phyloP scores from a whole-genome alignment of 148 eudicot genomes.

The Talinum fruticosum region DNA sequence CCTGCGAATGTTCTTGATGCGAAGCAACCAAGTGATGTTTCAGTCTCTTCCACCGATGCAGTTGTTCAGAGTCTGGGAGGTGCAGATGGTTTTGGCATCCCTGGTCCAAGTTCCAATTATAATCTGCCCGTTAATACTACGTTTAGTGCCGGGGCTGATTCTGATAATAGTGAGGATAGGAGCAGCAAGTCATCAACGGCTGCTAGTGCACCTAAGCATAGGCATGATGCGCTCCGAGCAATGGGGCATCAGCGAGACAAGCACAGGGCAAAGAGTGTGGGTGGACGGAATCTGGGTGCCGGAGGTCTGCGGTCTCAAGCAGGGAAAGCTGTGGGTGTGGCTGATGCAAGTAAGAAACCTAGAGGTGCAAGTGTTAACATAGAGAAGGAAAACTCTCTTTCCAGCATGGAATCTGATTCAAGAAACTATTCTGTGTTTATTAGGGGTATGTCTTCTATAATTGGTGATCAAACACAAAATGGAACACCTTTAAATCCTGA shows the following conservation, averaged over 20 bases:
- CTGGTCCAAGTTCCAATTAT: constrained; percentile 27
- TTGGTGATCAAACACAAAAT: constrained; percentile 43
- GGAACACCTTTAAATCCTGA: constrained; percentile 30
- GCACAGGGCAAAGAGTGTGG: constrained; percentile 31
- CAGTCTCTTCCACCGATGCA: constrained; percentile 64
- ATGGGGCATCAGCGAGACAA: constrained; percentile 31
- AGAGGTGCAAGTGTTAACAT: constrained; percentile 45
- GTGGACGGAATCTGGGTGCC: constrained; percentile 32
- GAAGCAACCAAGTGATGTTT: constrained; percentile 34
- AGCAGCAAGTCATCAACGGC: constrained; percentile 81
- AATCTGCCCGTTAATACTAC: constrained; percentile 27
- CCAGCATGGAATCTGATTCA: constrained; percentile 83
- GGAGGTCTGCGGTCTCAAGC: constrained; percentile 28
- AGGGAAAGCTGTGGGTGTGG: constrained; percentile 33
- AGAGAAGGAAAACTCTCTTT: constrained; percentile 68
- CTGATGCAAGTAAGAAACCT: constrained; percentile 54
- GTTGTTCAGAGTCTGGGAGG: constrained; percentile 29
- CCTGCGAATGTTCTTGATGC: constrained; percentile 21
- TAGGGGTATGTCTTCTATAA: constrained; percentile 42
- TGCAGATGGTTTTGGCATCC: constrained; percentile 27
- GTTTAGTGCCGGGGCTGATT: constrained; percentile 43
- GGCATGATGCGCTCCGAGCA: constrained; percentile 22
- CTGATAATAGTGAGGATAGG: constrained; percentile 68
- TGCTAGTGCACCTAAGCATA: constrained; percentile 55
- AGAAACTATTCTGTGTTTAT: constrained; percentile 62